Evolutionary conservation across 441 rosid genomes (phyloP), one percentile per base, ranked within the genome.

Genomic region (Adansonia gregorii): DNA sequence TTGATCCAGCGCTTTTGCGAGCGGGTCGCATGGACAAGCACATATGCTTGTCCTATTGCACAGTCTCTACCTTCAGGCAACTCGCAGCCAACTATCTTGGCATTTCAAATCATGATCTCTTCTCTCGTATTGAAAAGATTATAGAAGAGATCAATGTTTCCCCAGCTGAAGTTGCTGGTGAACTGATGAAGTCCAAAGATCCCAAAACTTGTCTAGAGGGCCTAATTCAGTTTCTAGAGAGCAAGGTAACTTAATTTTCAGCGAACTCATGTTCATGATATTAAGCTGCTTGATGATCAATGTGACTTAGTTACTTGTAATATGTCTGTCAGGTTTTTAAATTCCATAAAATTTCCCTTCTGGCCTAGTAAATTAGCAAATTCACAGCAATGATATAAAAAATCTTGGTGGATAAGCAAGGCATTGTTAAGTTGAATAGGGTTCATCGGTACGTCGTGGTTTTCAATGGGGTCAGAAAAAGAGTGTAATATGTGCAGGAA

Each of bases 1-100:
- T 87, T 0, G 88, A 87, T 41, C 80, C 83, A 3, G 88, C 88
- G 0, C 51, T 87, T 78, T 70, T 83, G 27, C 75, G 88, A 60
- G 80, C 90, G 0, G 90, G 90, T 1, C 87, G 86, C 0, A 87
- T 87, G 88, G 90, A 87, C 49, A 72, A 75, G 80, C 90, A 87
- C 45, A 78, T 87, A 19, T 49, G 68, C 65, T 56, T 87, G 39
- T 82, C 86, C 0, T 87, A 87, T 27, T 85, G 90, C 85, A 84
- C 87, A 11, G 76, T 75, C 24, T 81, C 83, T 3, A 77, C 74
- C 41, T 85, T 87, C 82, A 82, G 75, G 81, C 83, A 80, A 74
- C 85, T 85, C 0, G 88, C 84, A 15, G 65, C 70, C 15, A 84
- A 63, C 68, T 83, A 86, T 76, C 79, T 83, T 11, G 83, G 68